These are phyloP conservation scores for Pseudonectria foliicola DNA, from an alignment of 2,329 filamentous ascomycete genomes.

Conservation along the genomic window DNA sequence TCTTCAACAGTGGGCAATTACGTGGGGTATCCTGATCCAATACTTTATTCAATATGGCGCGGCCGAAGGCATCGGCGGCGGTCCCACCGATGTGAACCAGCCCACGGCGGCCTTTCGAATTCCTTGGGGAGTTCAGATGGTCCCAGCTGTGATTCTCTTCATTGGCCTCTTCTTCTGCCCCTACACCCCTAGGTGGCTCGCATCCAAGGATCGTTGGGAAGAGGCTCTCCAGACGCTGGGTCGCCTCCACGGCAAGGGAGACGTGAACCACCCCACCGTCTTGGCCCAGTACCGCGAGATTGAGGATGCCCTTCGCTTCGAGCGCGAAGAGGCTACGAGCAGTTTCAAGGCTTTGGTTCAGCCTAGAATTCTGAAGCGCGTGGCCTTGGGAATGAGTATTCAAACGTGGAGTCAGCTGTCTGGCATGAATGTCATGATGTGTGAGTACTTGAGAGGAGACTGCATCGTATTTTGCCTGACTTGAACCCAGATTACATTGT, in stretches of 20 bases:
- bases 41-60: slow-evolving; percentile 61
- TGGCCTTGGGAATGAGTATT: slow-evolving; percentile 49
- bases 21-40: slow-evolving; percentile 61
- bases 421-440: slow-evolving; percentile 55
- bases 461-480: slow-evolving; percentile 1
- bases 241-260: slow-evolving; percentile 49
- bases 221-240: slow-evolving; percentile 54
- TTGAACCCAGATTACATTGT: slow-evolving; percentile 42
- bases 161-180: slow-evolving; percentile 54
- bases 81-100: slow-evolving; percentile 43
- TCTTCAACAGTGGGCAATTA: slow-evolving; percentile 64
- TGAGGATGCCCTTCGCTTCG: slow-evolving; percentile 45
- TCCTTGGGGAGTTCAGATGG: slow-evolving; percentile 54
- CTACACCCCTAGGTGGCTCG: slow-evolving; percentile 63
- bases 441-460: slow-evolving; percentile 9
- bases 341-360: slow-evolving; percentile 42
- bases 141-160: slow-evolving; percentile 47
- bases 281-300: slow-evolving; percentile 58
- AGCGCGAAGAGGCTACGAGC: slow-evolving; percentile 43
- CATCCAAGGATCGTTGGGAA: slow-evolving; percentile 60
- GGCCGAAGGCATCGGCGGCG: slow-evolving; percentile 43
- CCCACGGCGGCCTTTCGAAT: slow-evolving; percentile 49
- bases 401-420: slow-evolving; percentile 55
- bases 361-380: slow-evolving; percentile 47
- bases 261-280: slow-evolving; percentile 50